Conservation (phyloP, 1,284 basidiomycete species). For the Neonothopanus nambi region DNA sequence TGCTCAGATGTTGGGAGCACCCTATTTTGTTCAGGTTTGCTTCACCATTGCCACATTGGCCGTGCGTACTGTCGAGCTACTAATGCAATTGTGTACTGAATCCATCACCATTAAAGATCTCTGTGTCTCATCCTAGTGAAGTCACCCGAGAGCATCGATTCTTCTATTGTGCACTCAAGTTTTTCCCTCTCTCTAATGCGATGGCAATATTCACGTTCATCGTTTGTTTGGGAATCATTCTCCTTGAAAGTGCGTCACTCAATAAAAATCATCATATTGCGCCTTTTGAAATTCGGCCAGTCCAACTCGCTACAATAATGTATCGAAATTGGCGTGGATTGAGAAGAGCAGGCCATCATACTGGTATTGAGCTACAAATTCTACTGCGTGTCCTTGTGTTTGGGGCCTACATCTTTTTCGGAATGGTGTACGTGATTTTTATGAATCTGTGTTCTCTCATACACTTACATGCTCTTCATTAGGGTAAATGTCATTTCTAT, state of each 20-base stretch:
- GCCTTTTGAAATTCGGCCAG: constrained; percentile 18
- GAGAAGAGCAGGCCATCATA: constrained; percentile 6
- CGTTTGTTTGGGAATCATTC: constrained; percentile 31
- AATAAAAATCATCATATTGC: neutral
- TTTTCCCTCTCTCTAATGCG: constrained; percentile 23
- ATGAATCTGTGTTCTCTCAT: neutral
- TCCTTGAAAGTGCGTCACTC: constrained; percentile 30
- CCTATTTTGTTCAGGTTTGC: constrained; percentile 31
- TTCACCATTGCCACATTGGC: constrained; percentile 33
- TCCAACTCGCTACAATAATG: constrained; percentile 28
- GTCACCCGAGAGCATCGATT: constrained; percentile 29
- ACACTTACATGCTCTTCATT: neutral
- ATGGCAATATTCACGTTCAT: constrained; percentile 33
- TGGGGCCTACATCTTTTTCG: constrained; percentile 15
- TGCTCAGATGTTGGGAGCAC: constrained; percentile 35
- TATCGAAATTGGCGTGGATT: constrained; percentile 17
- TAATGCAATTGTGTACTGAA: neutral
- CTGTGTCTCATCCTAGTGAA: constrained; percentile 25
- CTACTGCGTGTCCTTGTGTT: constrained; percentile 15
- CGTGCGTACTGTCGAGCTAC: constrained; percentile 18
- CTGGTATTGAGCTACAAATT: constrained; percentile 3
- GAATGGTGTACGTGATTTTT: constrained; percentile 14
- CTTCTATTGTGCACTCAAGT: constrained; percentile 36
- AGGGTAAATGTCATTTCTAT: constrained; percentile 32
- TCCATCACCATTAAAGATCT: constrained; percentile 18